Evolutionary conservation across 164 flowering plant genomes (phyloP).

Genomic region (Kingdonia uniflora): DNA sequence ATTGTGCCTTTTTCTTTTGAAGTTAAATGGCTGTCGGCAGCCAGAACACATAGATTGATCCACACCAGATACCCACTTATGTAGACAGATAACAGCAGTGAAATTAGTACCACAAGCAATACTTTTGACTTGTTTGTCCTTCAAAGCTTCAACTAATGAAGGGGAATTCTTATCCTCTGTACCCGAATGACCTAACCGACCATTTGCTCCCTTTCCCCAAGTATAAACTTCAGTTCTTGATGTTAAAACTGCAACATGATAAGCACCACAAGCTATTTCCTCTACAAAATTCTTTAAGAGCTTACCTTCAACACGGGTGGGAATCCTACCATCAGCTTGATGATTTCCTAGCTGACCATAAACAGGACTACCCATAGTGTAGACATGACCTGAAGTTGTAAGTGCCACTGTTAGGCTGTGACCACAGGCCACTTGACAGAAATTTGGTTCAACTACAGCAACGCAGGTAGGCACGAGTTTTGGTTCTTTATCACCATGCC

Average conservation of each 20-base stretch:
- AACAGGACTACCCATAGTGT: conserved; percentile 90
- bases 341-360: conserved; percentile 97
- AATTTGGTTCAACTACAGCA: conserved; percentile 90
- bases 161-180: conserved; percentile 74
- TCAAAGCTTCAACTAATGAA: conserved; percentile 75
- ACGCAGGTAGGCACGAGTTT: conserved; percentile 96
- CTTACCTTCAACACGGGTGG: conserved; percentile 85
- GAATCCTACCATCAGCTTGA: conserved; percentile 89
- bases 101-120: conserved; percentile 93
- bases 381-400: conserved; percentile 90
- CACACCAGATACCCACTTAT: conserved; percentile 89
- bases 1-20: conserved; percentile 95
- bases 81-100: conserved; percentile 91
- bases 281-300: conserved; percentile 76
- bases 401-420: conserved; percentile 94
- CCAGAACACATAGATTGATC: conserved; percentile 99
- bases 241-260: conserved; percentile 91
- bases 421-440: conserved; percentile 92
- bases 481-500: conserved; percentile 90
- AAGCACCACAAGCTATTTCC: conserved; percentile 97
- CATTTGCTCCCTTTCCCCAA: conserved; percentile 99
- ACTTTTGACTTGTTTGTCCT: conserved; percentile 95
- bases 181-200: conserved; percentile 93
- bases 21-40: conserved; percentile 87
- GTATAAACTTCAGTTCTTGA: conserved; percentile 96